Conservation (phyloP, 2,329 filamentous ascomycete genomes). For the Pseudocercospora pini-densiflorae region DNA sequence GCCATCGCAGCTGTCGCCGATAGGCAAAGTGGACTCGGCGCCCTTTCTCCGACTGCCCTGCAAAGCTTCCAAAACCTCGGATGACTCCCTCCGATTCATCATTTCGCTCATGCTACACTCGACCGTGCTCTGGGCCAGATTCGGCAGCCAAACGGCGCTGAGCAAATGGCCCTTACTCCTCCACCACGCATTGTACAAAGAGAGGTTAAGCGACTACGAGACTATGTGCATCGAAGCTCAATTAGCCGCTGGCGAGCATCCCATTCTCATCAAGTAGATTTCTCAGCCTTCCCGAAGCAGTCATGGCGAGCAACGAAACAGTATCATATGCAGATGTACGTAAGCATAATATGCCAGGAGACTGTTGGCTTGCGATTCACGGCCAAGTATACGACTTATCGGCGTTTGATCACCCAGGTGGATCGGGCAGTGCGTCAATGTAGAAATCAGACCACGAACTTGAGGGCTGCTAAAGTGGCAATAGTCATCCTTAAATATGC, state of each 20-base stretch:
- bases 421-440: not conserved
- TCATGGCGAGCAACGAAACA: not conserved
- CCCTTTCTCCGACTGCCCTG: not conserved
- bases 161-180: too few relatives aligned
- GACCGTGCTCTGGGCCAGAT: too few relatives aligned
- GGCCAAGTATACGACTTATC: slow-evolving; percentile 11
- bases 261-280: too few relatives aligned
- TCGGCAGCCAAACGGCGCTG: too few relatives aligned
- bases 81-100: not conserved
- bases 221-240: not conserved
- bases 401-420: slow-evolving; percentile 9
- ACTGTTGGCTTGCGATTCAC: slow-evolving; percentile 5
- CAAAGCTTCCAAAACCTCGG: not conserved
- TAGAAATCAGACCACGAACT: slow-evolving; percentile 4
- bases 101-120: not conserved
- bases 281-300: too few relatives aligned
- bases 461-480: not conserved
- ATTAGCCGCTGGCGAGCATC: not conserved
- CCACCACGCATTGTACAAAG: too few relatives aligned
- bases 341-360: slow-evolving; percentile 7
- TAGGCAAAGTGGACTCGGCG: not conserved
- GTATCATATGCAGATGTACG: slow-evolving; percentile 1
- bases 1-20: not conserved
- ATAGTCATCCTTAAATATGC: not conserved
- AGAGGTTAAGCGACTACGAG: not conserved